Base-by-base conservation (phyloP, 2,329 filamentous ascomycete genomes). In the Colletotrichum sp. region DNA sequence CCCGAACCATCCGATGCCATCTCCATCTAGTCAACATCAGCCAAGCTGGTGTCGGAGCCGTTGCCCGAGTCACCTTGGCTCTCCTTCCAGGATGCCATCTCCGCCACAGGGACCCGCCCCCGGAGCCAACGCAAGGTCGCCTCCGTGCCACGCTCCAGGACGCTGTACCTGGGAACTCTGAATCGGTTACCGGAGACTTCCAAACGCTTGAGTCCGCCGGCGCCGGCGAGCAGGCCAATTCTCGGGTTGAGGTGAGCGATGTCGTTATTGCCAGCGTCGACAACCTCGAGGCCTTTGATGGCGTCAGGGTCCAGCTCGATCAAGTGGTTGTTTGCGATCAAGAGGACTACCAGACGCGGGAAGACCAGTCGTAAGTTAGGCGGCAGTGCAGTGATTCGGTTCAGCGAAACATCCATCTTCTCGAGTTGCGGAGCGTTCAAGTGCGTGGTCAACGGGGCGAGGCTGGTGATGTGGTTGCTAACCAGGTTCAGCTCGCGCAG, bases 171-270 rank as follows among this genome's bases (percentile, higher is more conserved):
- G 1, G 96, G 96, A 36, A 98, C 95, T 36, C 95, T 89, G 84
- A 98, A 98, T 36, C 92, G 89, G 81, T 98, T 98, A 0, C 95
- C 95, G 33, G 90, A 90, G 6, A 98, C 93, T 62, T 98, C 93
- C 12, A 98, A 85, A 68, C 90, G 83, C 87, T 93, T 85, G 84
- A 91, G 76, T 78, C 91, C 84, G 3, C 87, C 87, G 6, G 82
- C 87, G 3, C 92, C 93, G 29, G 93, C 92, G 0, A 98, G 86
- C 15, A 98, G 86, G 1, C 96, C 96, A 13, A 98, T 88, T 9
- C 93, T 91, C 0, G 96, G 93, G 74, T 97, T 94, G 16, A 98
- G 85, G 61, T 91, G 90, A n/a, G 90, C 90, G 75, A 98, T 95
- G 65, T 96, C 93, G 80, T 98, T 98, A 82, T 95, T 96, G 76